Percentiles rank a stretch among this genome's conserved stretches.
Conservation (phyloP, 2,329 filamentous ascomycete genomes). For the Epichloe sp. region DNA sequence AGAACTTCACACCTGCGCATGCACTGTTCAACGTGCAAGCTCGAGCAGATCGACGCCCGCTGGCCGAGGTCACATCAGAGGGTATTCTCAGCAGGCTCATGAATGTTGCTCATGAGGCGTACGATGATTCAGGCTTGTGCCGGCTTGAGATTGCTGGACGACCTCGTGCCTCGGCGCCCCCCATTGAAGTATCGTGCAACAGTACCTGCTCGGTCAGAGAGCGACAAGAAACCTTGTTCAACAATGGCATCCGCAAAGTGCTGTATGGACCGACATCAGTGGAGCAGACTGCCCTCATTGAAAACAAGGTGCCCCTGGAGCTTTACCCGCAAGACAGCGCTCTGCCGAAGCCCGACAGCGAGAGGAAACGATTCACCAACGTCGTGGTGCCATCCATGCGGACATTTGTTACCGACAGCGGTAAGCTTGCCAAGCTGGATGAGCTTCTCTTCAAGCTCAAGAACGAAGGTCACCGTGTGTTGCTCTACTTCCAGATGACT, state of each 20-base stretch:
- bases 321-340: slow-evolving; percentile 50
- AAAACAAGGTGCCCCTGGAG: slow-evolving; percentile 53
- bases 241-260: slow-evolving; percentile 56
- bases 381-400: slow-evolving; percentile 93
- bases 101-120: slow-evolving; percentile 59
- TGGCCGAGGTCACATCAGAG: slow-evolving; percentile 57
- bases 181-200: slow-evolving; percentile 66
- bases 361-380: slow-evolving; percentile 76
- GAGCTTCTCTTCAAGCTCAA: slow-evolving; percentile 80
- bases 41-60: slow-evolving; percentile 49
- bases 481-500: slow-evolving; percentile 99
- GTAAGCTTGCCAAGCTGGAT: slow-evolving; percentile 87
- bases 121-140: slow-evolving; percentile 56
- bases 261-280: slow-evolving; percentile 53
- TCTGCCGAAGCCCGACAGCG: slow-evolving; percentile 66
- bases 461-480: slow-evolving; percentile 79
- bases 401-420: slow-evolving; percentile 93
- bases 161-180: slow-evolving; percentile 77
- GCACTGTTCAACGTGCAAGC: slow-evolving; percentile 71
- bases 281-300: slow-evolving; percentile 64
- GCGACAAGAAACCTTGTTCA: slow-evolving; percentile 66
- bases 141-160: slow-evolving; percentile 71
- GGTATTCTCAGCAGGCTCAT: slow-evolving; percentile 63
- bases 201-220: slow-evolving; percentile 54
- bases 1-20: slow-evolving; percentile 56